A percentile compares a stretch with the other conserved stretches of the same genome.
Evolutionary conservation across 2,329 filamentous ascomycete genomes (phyloP).

Genomic region (Ophiostoma triangulosporum): DNA sequence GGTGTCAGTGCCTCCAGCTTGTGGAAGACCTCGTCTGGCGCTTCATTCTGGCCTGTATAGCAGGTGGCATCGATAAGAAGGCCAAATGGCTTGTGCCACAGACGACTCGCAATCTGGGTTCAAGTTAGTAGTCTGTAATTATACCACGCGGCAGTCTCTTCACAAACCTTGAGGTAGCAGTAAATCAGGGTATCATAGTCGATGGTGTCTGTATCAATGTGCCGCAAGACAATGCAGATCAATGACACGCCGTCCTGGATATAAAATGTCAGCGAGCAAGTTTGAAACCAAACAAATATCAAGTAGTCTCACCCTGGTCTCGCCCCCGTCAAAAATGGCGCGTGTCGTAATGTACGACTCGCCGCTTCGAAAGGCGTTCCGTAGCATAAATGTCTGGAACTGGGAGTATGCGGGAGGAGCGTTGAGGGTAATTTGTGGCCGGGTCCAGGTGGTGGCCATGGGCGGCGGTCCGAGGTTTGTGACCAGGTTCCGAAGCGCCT

Average conservation of each 20-base stretch:
- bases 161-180: conserved; percentile 49
- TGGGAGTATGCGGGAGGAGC: conserved; percentile 50
- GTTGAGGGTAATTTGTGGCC: conserved; percentile 51
- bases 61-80: conserved; percentile 57
- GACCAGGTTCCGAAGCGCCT: conserved; percentile 47
- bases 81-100: conserved; percentile 58
- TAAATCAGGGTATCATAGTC: conserved; percentile 54
- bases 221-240: conserved; percentile 54
- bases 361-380: conserved; percentile 50
- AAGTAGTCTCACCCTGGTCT: conserved; percentile 36
- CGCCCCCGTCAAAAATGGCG: conserved; percentile 57
- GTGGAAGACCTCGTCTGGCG: conserved; percentile 51
- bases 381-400: conserved; percentile 61
- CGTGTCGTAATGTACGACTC: conserved; percentile 51
- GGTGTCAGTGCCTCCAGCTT: conserved; percentile 50
- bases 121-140: neutral
- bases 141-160: neutral
- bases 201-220: conserved; percentile 51
- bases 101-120: conserved; percentile 48
- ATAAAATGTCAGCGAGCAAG: neutral
- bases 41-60: conserved; percentile 53
- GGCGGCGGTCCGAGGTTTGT: conserved; percentile 54
- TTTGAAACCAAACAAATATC: conserved; percentile 20
- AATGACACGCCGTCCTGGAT: conserved; percentile 49
- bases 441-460: conserved; percentile 55